phyloP scores from a whole-genome alignment of 768 basidiomycete genomes.

The Suillus clintonianus region DNA sequence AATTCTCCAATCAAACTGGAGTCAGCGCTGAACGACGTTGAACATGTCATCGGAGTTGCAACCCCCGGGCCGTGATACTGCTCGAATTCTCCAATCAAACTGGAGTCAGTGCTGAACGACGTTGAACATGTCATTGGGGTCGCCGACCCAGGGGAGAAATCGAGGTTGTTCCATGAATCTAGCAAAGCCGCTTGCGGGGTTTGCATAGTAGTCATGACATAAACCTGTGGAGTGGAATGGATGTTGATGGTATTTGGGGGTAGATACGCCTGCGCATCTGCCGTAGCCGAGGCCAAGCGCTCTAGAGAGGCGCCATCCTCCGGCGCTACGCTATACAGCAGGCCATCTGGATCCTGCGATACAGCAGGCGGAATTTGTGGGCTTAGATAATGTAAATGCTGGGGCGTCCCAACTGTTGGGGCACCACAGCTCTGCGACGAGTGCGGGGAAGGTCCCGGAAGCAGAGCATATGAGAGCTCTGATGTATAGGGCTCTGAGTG shows the following conservation, averaged over 20 bases:
- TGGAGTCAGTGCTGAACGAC: background rate
- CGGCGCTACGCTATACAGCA: background rate
- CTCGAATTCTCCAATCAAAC: background rate
- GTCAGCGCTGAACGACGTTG: background rate
- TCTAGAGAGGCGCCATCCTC: background rate
- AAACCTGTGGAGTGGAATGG: background rate
- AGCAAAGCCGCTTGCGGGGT: background rate
- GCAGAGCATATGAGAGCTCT: conserved; percentile 1
- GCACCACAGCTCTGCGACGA: background rate
- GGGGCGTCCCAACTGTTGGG: background rate
- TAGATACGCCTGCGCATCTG: background rate
- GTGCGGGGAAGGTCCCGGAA: background rate
- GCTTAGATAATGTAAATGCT: background rate
- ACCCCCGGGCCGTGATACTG: background rate
- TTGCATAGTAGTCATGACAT: background rate
- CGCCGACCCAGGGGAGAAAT: background rate
- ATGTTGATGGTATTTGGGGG: too few relatives aligned
- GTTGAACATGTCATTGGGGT: background rate
- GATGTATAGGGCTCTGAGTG: background rate
- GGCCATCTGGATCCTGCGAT: background rate
- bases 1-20: background rate
- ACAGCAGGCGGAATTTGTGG: background rate
- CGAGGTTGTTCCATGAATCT: background rate
- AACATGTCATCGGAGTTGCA: background rate
- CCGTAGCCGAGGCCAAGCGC: background rate